Conservation (phyloP, 805 yeast genomes). For the Vanderwaltozyma tropicalis region DNA sequence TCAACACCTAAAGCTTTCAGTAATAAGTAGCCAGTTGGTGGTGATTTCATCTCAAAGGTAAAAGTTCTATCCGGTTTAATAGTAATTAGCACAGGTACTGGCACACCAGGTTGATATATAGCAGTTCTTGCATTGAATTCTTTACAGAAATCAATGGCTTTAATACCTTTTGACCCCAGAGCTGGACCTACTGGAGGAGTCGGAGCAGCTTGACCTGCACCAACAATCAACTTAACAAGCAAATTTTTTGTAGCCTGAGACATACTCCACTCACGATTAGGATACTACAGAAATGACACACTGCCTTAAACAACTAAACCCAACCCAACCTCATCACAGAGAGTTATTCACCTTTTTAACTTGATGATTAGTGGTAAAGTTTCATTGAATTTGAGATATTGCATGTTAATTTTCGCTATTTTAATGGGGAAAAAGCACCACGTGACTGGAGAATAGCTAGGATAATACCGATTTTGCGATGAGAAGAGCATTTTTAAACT, state of each 20-base stretch:
- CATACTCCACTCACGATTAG: constrained; percentile 8
- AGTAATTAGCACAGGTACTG: constrained; percentile 75
- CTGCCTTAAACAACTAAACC: too few relatives aligned
- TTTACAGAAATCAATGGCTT: constrained; percentile 96
- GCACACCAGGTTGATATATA: constrained; percentile 71
- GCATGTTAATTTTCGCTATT: too few relatives aligned
- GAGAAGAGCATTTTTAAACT: too few relatives aligned
- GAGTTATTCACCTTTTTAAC: too few relatives aligned
- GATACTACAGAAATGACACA: too few relatives aligned
- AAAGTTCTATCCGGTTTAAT: constrained; percentile 91
- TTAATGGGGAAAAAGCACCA: too few relatives aligned
- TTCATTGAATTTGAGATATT: too few relatives aligned
- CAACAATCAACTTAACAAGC: constrained; percentile 80
- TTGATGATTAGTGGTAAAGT: too few relatives aligned
- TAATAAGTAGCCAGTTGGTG: constrained; percentile 82
- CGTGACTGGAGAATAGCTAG: too few relatives aligned
- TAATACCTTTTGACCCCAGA: constrained; percentile 94
- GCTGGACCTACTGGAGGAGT: constrained; percentile 99
- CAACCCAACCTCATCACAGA: too few relatives aligned
- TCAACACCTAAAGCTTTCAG: constrained; percentile 59
- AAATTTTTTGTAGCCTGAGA: constrained; percentile 43
- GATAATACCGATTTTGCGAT: too few relatives aligned
- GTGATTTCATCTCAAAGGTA: constrained; percentile 76
- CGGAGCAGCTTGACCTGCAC: constrained; percentile 97
- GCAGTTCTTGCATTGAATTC: constrained; percentile 97